These are phyloP conservation scores for Cardamine resedifolia DNA, from an alignment of 345 rosid species.

Conservation along the genomic window DNA sequence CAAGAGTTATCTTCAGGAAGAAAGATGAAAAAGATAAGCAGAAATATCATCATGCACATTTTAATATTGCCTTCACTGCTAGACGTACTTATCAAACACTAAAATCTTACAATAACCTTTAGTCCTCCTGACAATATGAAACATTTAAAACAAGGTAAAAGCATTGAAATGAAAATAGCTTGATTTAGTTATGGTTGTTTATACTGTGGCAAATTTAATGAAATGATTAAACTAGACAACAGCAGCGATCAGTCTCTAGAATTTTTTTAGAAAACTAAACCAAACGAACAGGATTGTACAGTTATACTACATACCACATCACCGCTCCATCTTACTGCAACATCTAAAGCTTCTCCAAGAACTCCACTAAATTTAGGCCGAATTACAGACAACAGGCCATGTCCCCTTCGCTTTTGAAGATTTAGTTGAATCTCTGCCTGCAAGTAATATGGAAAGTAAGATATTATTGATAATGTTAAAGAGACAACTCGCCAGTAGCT, in stretches of 20 bases:
- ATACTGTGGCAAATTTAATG: conserved; percentile 15
- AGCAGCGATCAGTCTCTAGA: neutral
- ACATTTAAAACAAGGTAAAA: neutral
- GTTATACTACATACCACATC: conserved; percentile 80
- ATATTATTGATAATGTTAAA: neutral
- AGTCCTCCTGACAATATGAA: conserved; percentile 16
- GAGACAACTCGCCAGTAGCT: neutral
- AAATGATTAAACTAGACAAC: conserved; percentile 1
- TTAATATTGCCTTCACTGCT: conserved; percentile 18
- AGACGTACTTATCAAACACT: neutral
- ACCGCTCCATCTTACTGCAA: conserved; percentile 97
- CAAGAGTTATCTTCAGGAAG: conserved; percentile 72
- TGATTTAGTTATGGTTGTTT: neutral
- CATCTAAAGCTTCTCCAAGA: conserved; percentile 93
- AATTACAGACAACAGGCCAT: conserved; percentile 81
- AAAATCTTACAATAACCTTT: neutral
- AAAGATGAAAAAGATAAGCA: conserved; percentile 33
- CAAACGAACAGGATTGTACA: conserved; percentile 4
- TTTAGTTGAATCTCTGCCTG: conserved; percentile 99
- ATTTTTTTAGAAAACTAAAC: conserved; percentile 13
- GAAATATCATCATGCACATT: conserved; percentile 26
- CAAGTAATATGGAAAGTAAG: conserved; percentile 32
- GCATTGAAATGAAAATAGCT: neutral
- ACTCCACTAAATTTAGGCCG: conserved; percentile 95
- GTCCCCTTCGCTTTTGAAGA: conserved; percentile 95